phyloP scores from a whole-genome alignment of 371 early-diverging fungal species.

The Cokeromyces recurvatus region DNA sequence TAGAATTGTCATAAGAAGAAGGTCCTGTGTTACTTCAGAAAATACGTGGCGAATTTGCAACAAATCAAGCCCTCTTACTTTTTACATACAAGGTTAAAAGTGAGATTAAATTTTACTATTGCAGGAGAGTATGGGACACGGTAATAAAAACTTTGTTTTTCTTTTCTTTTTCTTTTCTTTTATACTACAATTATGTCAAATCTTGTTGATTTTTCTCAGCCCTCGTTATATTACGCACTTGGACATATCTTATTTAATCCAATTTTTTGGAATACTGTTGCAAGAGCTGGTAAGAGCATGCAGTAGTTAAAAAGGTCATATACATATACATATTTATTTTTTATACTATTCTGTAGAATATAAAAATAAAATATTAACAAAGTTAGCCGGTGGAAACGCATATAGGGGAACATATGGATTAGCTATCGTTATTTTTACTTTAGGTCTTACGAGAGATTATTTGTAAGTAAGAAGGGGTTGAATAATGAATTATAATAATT shows the following conservation, averaged over 20 bases:
- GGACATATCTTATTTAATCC: slow-evolving; percentile 85
- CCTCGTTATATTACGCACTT: slow-evolving; percentile 63
- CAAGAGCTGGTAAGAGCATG: slow-evolving; percentile 58
- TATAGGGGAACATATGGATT: slow-evolving; percentile 76
- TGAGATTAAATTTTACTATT: background rate
- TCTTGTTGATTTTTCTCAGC: slow-evolving; percentile 57
- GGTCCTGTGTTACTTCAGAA: too few relatives aligned
- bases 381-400: slow-evolving; percentile 64
- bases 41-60: slow-evolving; percentile 17
- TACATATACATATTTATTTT: background rate
- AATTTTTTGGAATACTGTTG: slow-evolving; percentile 86
- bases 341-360: slow-evolving; percentile 69
- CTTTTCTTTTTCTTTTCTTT: slow-evolving; percentile 1
- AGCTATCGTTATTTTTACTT: slow-evolving; percentile 73
- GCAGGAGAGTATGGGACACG: too few relatives aligned
- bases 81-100: slow-evolving; percentile 6
- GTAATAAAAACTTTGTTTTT: background rate
- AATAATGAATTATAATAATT: too few relatives aligned
- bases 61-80: slow-evolving; percentile 7
- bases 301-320: background rate
- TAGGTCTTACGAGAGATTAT: slow-evolving; percentile 81
- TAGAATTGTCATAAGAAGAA: too few relatives aligned
- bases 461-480: slow-evolving; percentile 48
- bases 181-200: slow-evolving; percentile 12
- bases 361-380: slow-evolving; percentile 63